These are phyloP conservation scores for Cucurbita ficifolia DNA, from an alignment of 306 rosid genomes.

Conservation along the genomic window DNA sequence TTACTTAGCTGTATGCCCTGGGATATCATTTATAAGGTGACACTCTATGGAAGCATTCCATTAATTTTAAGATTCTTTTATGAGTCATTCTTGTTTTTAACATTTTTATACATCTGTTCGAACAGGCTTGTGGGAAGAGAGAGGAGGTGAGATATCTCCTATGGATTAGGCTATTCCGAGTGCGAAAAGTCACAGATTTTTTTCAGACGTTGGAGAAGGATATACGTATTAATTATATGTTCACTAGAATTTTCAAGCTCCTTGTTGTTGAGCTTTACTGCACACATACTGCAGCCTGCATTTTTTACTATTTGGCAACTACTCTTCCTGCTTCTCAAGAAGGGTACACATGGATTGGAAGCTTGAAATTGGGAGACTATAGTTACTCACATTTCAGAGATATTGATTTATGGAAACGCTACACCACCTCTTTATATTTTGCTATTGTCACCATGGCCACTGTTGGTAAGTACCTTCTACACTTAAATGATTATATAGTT, in stretches of 20 bases:
- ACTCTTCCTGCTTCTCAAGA: constrained; percentile 72
- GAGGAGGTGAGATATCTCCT: constrained; percentile 81
- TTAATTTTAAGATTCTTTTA: not conserved
- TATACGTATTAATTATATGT: constrained; percentile 66
- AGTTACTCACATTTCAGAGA: constrained; percentile 77
- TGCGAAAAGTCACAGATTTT: constrained; percentile 38
- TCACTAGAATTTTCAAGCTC: constrained; percentile 68
- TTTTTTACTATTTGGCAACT: constrained; percentile 90
- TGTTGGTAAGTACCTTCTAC: constrained; percentile 42
- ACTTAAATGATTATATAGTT: not conserved
- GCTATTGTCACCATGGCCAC: constrained; percentile 98
- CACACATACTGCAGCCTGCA: constrained; percentile 97
- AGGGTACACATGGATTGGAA: constrained; percentile 96
- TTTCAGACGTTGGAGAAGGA: constrained; percentile 68
- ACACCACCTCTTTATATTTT: constrained; percentile 72
- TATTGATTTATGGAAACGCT: constrained; percentile 79
- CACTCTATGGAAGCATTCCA: not conserved
- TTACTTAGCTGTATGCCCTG: constrained; percentile 87
- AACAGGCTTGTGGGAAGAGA: constrained; percentile 54
- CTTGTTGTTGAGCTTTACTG: constrained; percentile 86
- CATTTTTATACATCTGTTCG: not conserved
- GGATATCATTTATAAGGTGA: constrained; percentile 82
- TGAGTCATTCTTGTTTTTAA: not conserved
- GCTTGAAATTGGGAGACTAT: constrained; percentile 62
- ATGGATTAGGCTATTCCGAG: constrained; percentile 77